These are phyloP conservation scores for Macrolepiota dolichaula DNA, from an alignment of 768 basidiomycete genomes.

Conservation along the genomic window DNA sequence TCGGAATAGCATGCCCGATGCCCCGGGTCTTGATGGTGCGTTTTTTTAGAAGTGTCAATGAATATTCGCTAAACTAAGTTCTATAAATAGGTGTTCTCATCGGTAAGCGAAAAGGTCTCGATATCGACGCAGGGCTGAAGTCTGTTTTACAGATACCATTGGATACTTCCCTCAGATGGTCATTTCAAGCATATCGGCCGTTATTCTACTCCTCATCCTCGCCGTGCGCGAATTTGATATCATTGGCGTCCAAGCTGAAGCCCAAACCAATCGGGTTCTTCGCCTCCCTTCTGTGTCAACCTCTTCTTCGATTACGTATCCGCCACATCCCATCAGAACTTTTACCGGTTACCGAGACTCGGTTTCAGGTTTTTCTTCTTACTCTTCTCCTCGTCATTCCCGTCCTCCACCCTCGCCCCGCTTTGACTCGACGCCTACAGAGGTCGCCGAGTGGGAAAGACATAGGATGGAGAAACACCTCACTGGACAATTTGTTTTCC, in stretches of 20 bases:
- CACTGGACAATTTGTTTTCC: slow-evolving; percentile 40
- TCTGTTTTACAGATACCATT: slow-evolving; percentile 37
- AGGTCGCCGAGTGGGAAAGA: slow-evolving; percentile 35
- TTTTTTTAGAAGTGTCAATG: slow-evolving; percentile 5
- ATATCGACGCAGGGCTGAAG: neutral
- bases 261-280: slow-evolving; percentile 10
- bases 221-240: slow-evolving; percentile 38
- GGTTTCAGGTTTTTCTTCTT: neutral
- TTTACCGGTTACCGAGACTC: slow-evolving; percentile 1
- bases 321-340: neutral
- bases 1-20: slow-evolving; percentile 55
- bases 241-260: slow-evolving; percentile 12
- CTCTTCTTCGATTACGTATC: slow-evolving; percentile 12
- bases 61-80: neutral
- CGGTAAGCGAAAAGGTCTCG: slow-evolving; percentile 27
- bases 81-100: slow-evolving; percentile 38
- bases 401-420: slow-evolving; percentile 29
- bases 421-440: slow-evolving; percentile 25
- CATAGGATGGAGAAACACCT: slow-evolving; percentile 32
- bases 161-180: slow-evolving; percentile 62
- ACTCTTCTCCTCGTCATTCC: slow-evolving; percentile 4
- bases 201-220: slow-evolving; percentile 39
- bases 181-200: slow-evolving; percentile 34
- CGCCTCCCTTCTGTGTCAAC: slow-evolving; percentile 14
- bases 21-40: slow-evolving; percentile 46